Base-by-base conservation (phyloP, 2,329 filamentous ascomycete genomes). In the Clathrospora elynae region DNA sequence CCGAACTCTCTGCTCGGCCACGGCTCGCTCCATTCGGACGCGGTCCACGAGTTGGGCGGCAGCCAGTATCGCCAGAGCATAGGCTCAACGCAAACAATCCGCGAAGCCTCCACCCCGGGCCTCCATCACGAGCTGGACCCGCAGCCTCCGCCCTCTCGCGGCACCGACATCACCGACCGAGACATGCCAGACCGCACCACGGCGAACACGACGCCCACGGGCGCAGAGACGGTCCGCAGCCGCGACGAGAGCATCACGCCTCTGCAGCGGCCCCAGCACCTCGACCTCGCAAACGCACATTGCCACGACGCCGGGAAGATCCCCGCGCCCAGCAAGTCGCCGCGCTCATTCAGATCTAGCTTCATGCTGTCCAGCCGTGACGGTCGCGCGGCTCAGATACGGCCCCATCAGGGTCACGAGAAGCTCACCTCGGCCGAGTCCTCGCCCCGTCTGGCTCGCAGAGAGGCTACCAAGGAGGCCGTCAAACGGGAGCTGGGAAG, bases 391-490 rank as follows among this genome's bases (percentile, higher is more conserved):
- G 72, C 55, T 72, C 70, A 70, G 68, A 76, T 62, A 68, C 78
- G 35, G 77, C 61, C 63, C 3, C 64, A 65, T 19, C 61, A 84
- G 39, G 85, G 86, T 12, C 87, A 88, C 42, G 88, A 93, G 67
- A 91, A 91, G 68, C 76, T 96, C n/a, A 85, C 87, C 5, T 96
- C 90, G 0, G 82, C 82, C 37, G 84, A 85, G 20, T 90, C 88
- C 3, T 88, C 90, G 6, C 89, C 89, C 2, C 80, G 78, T 32
- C 76, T 87, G 35, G 71, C 75, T 26, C 56, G 62, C 12, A 67
- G 53, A 44, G 78, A 82, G 46, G 66, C 66, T 10, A 57, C 57
- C 8, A 68, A 68, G 34, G 57, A 61, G 29, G 70, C 64, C 34
- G 55, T 73, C 17, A 73, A 73, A 31, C 54, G 68, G 16, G 71